Percentiles rank a stretch among this genome's conserved stretches.
These are phyloP conservation scores for Cercospora citrullina DNA, from an alignment of 2,329 filamentous ascomycete species.

Conservation along the genomic window DNA sequence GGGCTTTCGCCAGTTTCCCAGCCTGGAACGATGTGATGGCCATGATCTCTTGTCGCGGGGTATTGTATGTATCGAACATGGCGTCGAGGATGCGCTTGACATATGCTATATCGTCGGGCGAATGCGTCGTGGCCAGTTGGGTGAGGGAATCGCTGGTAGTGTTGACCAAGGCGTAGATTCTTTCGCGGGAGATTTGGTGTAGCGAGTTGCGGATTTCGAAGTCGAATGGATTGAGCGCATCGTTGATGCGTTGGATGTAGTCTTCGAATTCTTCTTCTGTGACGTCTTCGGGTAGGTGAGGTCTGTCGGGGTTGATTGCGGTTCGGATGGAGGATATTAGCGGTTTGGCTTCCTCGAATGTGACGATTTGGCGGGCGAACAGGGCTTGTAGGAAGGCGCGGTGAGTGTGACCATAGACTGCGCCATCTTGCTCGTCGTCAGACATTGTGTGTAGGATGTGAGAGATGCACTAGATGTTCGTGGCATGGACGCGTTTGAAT, in stretches of 20 bases:
- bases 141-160: slow-evolving; percentile 80
- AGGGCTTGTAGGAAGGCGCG: slow-evolving; percentile 90
- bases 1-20: slow-evolving; percentile 61
- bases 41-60: slow-evolving; percentile 75
- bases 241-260: slow-evolving; percentile 70
- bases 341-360: slow-evolving; percentile 68
- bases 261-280: slow-evolving; percentile 66
- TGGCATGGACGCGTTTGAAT: not conserved
- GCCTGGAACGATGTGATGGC: slow-evolving; percentile 79
- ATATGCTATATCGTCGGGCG: slow-evolving; percentile 82
- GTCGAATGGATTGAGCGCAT: slow-evolving; percentile 75
- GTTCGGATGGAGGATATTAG: slow-evolving; percentile 76
- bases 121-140: slow-evolving; percentile 80
- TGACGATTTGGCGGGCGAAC: slow-evolving; percentile 74
- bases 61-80: slow-evolving; percentile 91
- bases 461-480: not conserved
- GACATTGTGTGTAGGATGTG: slow-evolving; percentile 18
- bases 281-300: slow-evolving; percentile 61
- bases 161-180: slow-evolving; percentile 85
- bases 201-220: slow-evolving; percentile 77
- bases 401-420: slow-evolving; percentile 63
- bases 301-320: slow-evolving; percentile 53
- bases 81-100: slow-evolving; percentile 83
- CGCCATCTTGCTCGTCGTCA: slow-evolving; percentile 15
- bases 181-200: slow-evolving; percentile 62